phyloP scores from a whole-genome alignment of 2,329 filamentous ascomycete genomes.

The Rutstroemia sp. region DNA sequence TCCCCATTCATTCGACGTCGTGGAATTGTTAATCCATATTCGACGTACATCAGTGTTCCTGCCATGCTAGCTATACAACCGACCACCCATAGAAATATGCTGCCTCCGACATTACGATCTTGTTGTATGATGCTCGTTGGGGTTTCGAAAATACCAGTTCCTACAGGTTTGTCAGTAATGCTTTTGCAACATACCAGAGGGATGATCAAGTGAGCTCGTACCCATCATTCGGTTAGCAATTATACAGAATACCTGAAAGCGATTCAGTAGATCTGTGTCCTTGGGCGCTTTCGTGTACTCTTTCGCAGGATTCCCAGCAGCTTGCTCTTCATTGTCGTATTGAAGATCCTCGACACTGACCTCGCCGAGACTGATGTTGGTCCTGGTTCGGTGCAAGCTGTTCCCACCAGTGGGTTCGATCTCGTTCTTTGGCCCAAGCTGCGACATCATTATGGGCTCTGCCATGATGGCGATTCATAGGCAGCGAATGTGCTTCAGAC shows the following conservation, averaged over 20 bases:
- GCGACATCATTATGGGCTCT: neutral
- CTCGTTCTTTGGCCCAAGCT: neutral
- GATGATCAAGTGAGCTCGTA: neutral
- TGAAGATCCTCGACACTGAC: neutral
- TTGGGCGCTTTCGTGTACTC: neutral
- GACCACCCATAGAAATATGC: slow-evolving; percentile 46
- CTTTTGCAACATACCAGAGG: no score
- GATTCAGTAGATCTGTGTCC: slow-evolving; percentile 1
- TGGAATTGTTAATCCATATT: slow-evolving; percentile 42
- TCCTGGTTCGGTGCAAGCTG: neutral
- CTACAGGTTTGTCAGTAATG: slow-evolving; percentile 6
- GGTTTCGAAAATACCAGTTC: slow-evolving; percentile 29
- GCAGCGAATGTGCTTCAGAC: no score
- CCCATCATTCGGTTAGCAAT: slow-evolving; percentile 8
- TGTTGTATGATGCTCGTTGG: slow-evolving; percentile 45
- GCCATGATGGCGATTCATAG: neutral
- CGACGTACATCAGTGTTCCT: slow-evolving; percentile 30
- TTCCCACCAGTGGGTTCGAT: neutral
- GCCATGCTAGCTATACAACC: slow-evolving; percentile 31
- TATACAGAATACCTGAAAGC: slow-evolving; percentile 3
- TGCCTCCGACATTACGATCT: slow-evolving; percentile 45
- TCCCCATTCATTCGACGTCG: slow-evolving; percentile 34
- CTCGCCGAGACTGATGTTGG: neutral
- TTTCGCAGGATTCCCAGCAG: neutral
- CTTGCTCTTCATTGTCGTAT: neutral